Conservation (phyloP, 768 basidiomycete genomes). For the Lactarius quietus region DNA sequence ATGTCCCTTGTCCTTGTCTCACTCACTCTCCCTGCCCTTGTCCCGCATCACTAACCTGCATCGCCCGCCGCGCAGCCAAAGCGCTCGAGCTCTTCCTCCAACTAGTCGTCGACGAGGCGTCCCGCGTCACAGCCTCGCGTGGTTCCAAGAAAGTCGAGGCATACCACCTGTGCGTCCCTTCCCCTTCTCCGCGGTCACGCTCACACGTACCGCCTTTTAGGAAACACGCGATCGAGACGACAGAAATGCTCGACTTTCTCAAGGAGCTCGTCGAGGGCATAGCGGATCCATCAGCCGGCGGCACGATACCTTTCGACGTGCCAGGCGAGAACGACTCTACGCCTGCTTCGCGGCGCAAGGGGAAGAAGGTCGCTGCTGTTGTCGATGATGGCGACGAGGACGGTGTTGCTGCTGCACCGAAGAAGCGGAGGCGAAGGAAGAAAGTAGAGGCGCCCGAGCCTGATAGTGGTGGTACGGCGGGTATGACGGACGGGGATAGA, state of each 20-base stretch:
- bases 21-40: not conserved
- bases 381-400: conserved; percentile 34
- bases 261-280: conserved; percentile 86
- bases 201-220: conserved; percentile 39
- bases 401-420: conserved; percentile 36
- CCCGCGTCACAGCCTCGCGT: conserved; percentile 71
- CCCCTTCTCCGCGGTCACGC: not conserved
- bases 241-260: conserved; percentile 89
- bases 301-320: conserved; percentile 67
- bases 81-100: conserved; percentile 90
- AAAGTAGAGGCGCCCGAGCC: conserved; percentile 38
- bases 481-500: conserved; percentile 37
- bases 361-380: conserved; percentile 45
- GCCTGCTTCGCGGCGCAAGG: conserved; percentile 50
- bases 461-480: conserved; percentile 32
- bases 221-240: conserved; percentile 87
- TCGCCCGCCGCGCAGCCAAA: conserved; percentile 58
- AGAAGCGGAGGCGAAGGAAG: conserved; percentile 52
- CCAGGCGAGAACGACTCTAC: conserved; percentile 58
- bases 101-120: conserved; percentile 76
- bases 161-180: conserved; percentile 78
- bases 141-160: conserved; percentile 88
- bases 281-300: conserved; percentile 83
- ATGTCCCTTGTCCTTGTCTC: conserved; percentile 42
- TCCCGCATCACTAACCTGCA: not conserved